These are phyloP conservation scores for Microsporum ferrugineum DNA, from an alignment of 2,329 filamentous ascomycete genomes.

Conservation along the genomic window DNA sequence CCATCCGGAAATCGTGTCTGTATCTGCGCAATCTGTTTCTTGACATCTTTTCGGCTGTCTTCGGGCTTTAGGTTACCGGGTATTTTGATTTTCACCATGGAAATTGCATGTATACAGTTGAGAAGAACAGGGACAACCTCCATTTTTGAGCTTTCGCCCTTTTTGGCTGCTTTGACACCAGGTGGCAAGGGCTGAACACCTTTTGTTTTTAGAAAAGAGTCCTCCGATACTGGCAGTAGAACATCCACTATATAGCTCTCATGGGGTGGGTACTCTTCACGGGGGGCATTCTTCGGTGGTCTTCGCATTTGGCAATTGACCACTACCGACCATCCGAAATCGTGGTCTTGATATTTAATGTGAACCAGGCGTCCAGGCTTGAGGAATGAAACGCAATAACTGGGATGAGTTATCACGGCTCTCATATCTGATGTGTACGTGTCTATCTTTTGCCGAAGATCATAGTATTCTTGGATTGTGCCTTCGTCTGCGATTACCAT, in stretches of 20 bases:
- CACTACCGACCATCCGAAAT: slow-evolving; percentile 92
- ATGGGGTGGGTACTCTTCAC: slow-evolving; percentile 59
- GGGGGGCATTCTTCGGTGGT: slow-evolving; percentile 51
- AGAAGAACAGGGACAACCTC: slow-evolving; percentile 79
- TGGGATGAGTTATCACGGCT: slow-evolving; percentile 80
- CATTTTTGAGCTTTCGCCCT: slow-evolving; percentile 57
- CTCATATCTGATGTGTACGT: slow-evolving; percentile 81
- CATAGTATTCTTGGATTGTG: slow-evolving; percentile 88
- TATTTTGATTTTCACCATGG: slow-evolving; percentile 71
- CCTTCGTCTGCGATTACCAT: slow-evolving; percentile 75
- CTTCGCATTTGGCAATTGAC: slow-evolving; percentile 60
- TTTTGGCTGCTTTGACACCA: slow-evolving; percentile 48
- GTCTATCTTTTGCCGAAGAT: slow-evolving; percentile 72
- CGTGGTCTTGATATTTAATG: slow-evolving; percentile 64
- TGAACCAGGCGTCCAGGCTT: slow-evolving; percentile 79
- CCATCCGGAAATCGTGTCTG: slow-evolving; percentile 85
- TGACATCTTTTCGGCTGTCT: slow-evolving; percentile 57
- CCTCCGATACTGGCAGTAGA: slow-evolving; percentile 52
- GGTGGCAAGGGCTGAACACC: slow-evolving; percentile 56
- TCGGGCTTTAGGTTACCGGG: slow-evolving; percentile 61
- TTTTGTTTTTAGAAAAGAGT: slow-evolving; percentile 42
- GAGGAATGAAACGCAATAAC: slow-evolving; percentile 72
- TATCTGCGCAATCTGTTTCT: slow-evolving; percentile 63
- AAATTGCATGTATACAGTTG: slow-evolving; percentile 72
- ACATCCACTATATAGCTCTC: slow-evolving; percentile 77